Conservation (phyloP, 208 protist species). For the Polymyxa betae region DNA sequence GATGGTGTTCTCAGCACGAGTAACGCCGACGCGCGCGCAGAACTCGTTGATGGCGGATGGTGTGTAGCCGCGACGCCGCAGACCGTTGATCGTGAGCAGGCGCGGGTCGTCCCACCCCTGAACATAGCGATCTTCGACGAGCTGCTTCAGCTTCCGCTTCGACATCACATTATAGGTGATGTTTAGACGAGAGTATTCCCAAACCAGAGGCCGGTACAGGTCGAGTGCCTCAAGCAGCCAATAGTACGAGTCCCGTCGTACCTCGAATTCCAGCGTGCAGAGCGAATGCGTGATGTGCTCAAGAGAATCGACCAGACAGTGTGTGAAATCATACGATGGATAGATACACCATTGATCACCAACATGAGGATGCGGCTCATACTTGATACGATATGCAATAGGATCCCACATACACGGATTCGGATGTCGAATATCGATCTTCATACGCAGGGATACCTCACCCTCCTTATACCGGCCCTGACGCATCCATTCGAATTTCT, state of each 20-base stretch:
- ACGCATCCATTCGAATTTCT: slow-evolving; percentile 81
- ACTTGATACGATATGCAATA: slow-evolving; percentile 94
- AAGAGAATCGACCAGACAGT: slow-evolving; percentile 98
- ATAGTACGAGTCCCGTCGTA: slow-evolving; percentile 74
- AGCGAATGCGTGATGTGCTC: slow-evolving; percentile 99
- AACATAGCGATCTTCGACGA: slow-evolving; percentile 64
- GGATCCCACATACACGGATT: slow-evolving; percentile 98
- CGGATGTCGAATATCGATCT: slow-evolving; percentile 93
- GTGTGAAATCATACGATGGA: slow-evolving; percentile 99
- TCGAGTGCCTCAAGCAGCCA: slow-evolving; percentile 71
- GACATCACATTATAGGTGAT: slow-evolving; percentile 72
- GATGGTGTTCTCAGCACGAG: slow-evolving; percentile 62
- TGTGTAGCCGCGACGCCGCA: slow-evolving; percentile 68
- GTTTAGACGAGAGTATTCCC: slow-evolving; percentile 75
- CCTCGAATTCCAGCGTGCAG: slow-evolving; percentile 99
- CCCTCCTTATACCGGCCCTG: slow-evolving; percentile 91
- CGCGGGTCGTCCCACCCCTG: slow-evolving; percentile 75
- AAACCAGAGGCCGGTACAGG: slow-evolving; percentile 75
- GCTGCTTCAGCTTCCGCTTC: slow-evolving; percentile 70
- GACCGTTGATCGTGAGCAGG: slow-evolving; percentile 70
- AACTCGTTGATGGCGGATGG: slow-evolving; percentile 65
- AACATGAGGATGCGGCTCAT: slow-evolving; percentile 80
- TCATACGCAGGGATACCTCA: slow-evolving; percentile 94
- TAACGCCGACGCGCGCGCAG: slow-evolving; percentile 65
- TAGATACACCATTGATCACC: slow-evolving; percentile 97